phyloP scores from a whole-genome alignment of 192 early-diverging fungal species.

The Podila horticola region DNA sequence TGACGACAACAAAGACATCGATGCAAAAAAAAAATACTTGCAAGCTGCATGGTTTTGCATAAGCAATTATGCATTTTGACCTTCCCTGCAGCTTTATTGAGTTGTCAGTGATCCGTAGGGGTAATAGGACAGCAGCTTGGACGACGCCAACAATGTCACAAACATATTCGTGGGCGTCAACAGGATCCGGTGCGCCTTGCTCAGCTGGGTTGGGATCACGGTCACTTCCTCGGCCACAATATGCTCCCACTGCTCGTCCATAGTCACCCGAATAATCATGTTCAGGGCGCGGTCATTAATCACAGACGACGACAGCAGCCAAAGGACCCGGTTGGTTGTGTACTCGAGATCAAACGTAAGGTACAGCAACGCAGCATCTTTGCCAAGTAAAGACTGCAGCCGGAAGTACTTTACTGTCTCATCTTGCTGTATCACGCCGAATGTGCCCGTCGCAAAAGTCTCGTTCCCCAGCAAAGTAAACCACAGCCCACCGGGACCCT shows the following conservation, averaged over 20 bases:
- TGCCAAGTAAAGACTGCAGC: not conserved
- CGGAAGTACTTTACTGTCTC: constrained; percentile 13
- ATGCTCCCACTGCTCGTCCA: constrained; percentile 5
- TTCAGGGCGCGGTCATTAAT: constrained; percentile 26
- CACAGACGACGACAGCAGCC: constrained; percentile 35
- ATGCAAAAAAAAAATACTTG: too few relatives aligned
- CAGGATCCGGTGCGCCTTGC: constrained; percentile 30
- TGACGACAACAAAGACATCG: too few relatives aligned
- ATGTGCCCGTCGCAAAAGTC: constrained; percentile 19
- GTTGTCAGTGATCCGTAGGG: too few relatives aligned
- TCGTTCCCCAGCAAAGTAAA: constrained; percentile 21
- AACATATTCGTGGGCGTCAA: constrained; percentile 6
- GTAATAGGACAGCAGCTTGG: too few relatives aligned
- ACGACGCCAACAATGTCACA: constrained; percentile 5
- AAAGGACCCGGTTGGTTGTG: constrained; percentile 7
- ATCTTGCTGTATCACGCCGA: constrained; percentile 12
- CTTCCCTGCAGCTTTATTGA: too few relatives aligned
- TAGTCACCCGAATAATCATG: constrained; percentile 23
- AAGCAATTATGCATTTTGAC: too few relatives aligned
- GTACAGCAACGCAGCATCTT: constrained; percentile 21
- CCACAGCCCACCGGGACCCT: constrained; percentile 24
- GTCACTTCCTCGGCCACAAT: constrained; percentile 19
- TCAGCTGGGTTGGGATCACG: constrained; percentile 16
- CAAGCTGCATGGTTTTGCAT: too few relatives aligned
- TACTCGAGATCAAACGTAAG: constrained; percentile 16